Percentiles rank a stretch among this genome's conserved stretches.
Conservation (phyloP, 805 yeast species). For the Kluyveromyces starmeri region DNA sequence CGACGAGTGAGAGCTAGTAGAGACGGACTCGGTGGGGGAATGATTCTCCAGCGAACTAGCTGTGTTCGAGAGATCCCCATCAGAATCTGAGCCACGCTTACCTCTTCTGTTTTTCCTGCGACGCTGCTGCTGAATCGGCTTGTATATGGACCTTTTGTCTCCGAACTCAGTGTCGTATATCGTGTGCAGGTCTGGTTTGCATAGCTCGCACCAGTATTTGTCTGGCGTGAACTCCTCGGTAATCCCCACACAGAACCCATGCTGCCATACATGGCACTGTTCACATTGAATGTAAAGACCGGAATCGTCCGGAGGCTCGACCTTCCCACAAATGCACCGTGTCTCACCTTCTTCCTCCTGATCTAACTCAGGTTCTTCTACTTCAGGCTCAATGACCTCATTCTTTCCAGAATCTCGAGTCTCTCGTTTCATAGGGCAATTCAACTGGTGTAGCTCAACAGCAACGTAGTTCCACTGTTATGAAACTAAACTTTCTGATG, state of each 20-base stretch:
- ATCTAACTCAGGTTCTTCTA: conserved; percentile 19
- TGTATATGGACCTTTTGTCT: conserved; percentile 21
- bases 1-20: background rate
- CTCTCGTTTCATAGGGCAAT: conserved; percentile 4
- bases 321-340: conserved; percentile 36
- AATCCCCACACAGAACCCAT: conserved; percentile 91
- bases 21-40: conserved; percentile 4
- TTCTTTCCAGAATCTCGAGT: conserved; percentile 5
- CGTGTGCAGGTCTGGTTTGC: conserved; percentile 75
- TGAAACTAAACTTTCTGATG: too few relatives aligned
- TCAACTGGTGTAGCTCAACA: too few relatives aligned
- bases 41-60: background rate
- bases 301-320: conserved; percentile 38
- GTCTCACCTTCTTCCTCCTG: conserved; percentile 39
- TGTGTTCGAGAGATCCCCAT: conserved; percentile 7
- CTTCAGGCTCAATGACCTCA: conserved; percentile 13
- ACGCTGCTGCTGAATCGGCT: conserved; percentile 35
- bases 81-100: conserved; percentile 7
- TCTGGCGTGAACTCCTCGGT: conserved; percentile 71
- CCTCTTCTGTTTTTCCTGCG: conserved; percentile 24
- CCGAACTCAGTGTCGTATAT: conserved; percentile 22
- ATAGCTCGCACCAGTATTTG: conserved; percentile 88
- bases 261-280: conserved; percentile 93
- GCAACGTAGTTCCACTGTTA: too few relatives aligned
- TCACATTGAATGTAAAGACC: conserved; percentile 83